Evolutionary conservation across 2,329 filamentous ascomycete species (phyloP).

Genomic region (Decorospora gaudefroyi): DNA sequence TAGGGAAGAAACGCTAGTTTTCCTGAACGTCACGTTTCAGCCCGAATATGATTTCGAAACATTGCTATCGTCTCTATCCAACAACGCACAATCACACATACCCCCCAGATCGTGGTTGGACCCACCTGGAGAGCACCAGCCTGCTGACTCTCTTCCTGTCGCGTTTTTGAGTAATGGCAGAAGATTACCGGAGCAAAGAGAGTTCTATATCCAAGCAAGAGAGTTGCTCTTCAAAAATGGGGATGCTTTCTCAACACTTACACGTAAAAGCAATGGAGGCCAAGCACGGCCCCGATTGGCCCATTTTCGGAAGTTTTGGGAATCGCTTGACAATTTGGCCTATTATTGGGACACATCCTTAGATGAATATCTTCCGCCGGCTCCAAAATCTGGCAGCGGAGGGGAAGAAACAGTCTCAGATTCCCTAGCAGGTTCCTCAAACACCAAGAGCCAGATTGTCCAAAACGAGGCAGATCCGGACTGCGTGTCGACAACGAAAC

Average conservation of each 20-base stretch:
- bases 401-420: constrained; percentile 5
- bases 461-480: constrained; percentile 18
- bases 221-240: constrained; percentile 62
- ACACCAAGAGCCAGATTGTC: constrained; percentile 9
- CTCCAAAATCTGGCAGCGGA: constrained; percentile 15
- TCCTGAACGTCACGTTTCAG: constrained; percentile 51
- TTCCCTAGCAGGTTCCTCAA: constrained; percentile 4
- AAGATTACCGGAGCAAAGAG: constrained; percentile 53
- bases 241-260: constrained; percentile 61
- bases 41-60: constrained; percentile 48
- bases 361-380: constrained; percentile 58
- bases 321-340: constrained; percentile 61
- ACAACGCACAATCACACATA: constrained; percentile 45
- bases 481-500: constrained; percentile 13
- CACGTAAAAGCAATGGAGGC: constrained; percentile 54
- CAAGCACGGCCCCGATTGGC: constrained; percentile 56
- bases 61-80: constrained; percentile 41
- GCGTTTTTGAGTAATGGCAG: constrained; percentile 55
- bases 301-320: constrained; percentile 65
- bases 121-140: constrained; percentile 34
- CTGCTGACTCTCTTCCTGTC: constrained; percentile 31
- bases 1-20: constrained; percentile 45
- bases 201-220: constrained; percentile 54
- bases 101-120: constrained; percentile 47
- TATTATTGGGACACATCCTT: constrained; percentile 66